Evolutionary conservation across 257 asterid genomes (phyloP).

Genomic region (Vinca minor): DNA sequence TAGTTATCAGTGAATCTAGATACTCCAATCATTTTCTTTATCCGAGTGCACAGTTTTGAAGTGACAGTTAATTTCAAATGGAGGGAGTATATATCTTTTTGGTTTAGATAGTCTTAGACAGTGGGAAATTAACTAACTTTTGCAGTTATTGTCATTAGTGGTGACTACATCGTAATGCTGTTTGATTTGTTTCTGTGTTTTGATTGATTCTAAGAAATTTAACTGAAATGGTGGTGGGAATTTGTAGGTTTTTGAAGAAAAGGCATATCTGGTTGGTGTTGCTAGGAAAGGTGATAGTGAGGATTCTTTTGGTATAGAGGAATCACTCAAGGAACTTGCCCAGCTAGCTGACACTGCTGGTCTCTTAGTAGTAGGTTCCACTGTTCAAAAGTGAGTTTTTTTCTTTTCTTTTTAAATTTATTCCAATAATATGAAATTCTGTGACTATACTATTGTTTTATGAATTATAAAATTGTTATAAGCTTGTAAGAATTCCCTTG

Average conservation of each 20-base stretch:
- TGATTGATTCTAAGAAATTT: constrained; percentile 11
- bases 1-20: no score
- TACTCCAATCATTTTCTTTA: no score
- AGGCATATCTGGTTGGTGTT: constrained; percentile 81
- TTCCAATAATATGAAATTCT: constrained; percentile 4
- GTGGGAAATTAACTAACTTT: neutral
- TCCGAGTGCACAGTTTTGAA: no score
- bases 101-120: neutral
- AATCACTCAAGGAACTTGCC: constrained; percentile 74
- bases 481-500: neutral
- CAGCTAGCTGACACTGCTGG: constrained; percentile 99
- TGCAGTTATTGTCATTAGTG: neutral
- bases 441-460: neutral
- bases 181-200: neutral
- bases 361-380: constrained; percentile 75
- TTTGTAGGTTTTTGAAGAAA: constrained; percentile 79
- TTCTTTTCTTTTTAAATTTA: neutral
- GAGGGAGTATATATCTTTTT: no score
- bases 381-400: constrained; percentile 66
- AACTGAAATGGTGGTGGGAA: constrained; percentile 2
- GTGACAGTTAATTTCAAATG: no score
- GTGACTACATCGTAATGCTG: neutral
- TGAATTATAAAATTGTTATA: neutral
- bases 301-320: constrained; percentile 67
- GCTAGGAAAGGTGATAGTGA: constrained; percentile 54